Conservation (phyloP, 176 grass and related monocot species). For the Tillandsia fasciculata region DNA sequence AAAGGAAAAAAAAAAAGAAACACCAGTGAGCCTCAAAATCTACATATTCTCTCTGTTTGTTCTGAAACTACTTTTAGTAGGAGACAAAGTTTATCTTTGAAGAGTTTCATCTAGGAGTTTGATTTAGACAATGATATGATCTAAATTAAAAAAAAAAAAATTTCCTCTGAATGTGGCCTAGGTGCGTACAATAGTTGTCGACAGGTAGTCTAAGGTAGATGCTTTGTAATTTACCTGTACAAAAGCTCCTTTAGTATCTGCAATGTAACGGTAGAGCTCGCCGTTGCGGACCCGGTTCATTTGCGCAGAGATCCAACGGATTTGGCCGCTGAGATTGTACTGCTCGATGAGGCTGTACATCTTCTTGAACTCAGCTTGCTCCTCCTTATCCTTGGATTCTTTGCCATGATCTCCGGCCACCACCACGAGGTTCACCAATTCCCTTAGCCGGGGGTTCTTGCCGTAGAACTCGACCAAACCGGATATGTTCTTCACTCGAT, state of each 20-base stretch:
- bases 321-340: constrained; percentile 3
- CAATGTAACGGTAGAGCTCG: constrained; percentile 2
- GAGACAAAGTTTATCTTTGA: too few relatives aligned
- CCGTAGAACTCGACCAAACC: constrained; percentile 6
- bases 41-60: background rate
- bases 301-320: constrained; percentile 10
- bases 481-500: constrained; percentile 5
- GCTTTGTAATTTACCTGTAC: background rate
- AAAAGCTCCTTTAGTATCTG: constrained; percentile 4
- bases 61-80: background rate
- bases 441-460: constrained; percentile 5
- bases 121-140: background rate
- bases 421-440: constrained; percentile 10
- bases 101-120: background rate
- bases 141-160: too few relatives aligned
- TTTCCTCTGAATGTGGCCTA: too few relatives aligned
- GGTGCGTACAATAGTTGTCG: too few relatives aligned
- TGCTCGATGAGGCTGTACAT: constrained; percentile 12
- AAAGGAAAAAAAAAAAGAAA: background rate
- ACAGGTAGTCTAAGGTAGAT: background rate
- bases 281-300: constrained; percentile 9
- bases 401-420: constrained; percentile 10
- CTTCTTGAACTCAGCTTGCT: constrained; percentile 10
- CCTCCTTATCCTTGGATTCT: constrained; percentile 5
- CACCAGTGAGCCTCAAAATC: background rate